These are phyloP conservation scores for Exophiala aquamarina DNA, from an alignment of 2,329 filamentous ascomycete species.

Conservation along the genomic window DNA sequence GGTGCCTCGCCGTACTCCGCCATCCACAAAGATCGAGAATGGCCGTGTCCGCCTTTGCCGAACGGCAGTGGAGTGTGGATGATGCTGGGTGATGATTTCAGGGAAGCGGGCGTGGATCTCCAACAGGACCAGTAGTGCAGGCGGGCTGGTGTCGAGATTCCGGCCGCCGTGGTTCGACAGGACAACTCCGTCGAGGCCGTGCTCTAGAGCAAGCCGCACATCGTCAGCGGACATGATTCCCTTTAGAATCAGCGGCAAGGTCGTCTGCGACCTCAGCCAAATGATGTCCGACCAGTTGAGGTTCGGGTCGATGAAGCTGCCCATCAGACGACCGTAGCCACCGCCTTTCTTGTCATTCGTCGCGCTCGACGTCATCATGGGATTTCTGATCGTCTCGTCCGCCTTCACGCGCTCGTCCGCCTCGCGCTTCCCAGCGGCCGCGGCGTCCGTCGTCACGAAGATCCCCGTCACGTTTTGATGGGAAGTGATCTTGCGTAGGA, in stretches of 20 bases:
- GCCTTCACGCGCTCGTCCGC: constrained; percentile 57
- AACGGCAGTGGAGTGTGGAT: constrained; percentile 21
- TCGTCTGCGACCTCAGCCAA: constrained; percentile 51
- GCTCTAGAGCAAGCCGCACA: constrained; percentile 51
- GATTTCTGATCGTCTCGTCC: constrained; percentile 42
- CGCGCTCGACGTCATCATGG: constrained; percentile 28
- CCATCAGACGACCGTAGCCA: constrained; percentile 55
- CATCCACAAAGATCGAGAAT: constrained; percentile 50
- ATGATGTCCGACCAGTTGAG: constrained; percentile 55
- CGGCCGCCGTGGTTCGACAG: constrained; percentile 61
- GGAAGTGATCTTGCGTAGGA: constrained; percentile 41
- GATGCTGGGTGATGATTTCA: constrained; percentile 47
- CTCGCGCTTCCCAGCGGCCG: constrained; percentile 54
- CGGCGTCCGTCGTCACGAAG: constrained; percentile 31
- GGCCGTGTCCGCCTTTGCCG: constrained; percentile 16
- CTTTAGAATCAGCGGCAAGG: constrained; percentile 57
- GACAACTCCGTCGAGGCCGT: constrained; percentile 56
- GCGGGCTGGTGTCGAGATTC: constrained; percentile 54
- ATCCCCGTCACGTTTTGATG: constrained; percentile 26
- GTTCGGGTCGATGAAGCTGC: constrained; percentile 53
- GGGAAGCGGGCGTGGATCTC: constrained; percentile 54
- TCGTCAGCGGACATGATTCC: constrained; percentile 60
- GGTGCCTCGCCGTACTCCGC: constrained; percentile 54
- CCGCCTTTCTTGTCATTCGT: constrained; percentile 56
- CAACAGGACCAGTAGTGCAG: constrained; percentile 52